Base-by-base conservation (phyloP, 768 basidiomycete genomes). In the Lactarius indigo region DNA sequence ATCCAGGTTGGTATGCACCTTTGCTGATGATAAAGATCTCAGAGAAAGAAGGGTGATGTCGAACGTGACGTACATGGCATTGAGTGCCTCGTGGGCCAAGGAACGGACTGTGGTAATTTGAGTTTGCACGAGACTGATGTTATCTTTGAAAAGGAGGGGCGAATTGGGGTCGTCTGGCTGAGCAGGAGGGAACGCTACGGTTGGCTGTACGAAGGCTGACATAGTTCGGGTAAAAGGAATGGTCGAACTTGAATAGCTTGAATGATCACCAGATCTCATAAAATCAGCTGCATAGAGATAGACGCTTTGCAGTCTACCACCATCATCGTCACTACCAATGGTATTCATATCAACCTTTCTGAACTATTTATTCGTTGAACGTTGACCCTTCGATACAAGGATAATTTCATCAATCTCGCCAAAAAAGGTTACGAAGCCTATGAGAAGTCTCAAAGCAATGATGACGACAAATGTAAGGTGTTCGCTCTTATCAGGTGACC, bases 351-450 rank as follows among this genome's bases (percentile, higher is more conserved):
- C 42, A 44, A 17, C 12, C 37, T 42, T 39, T 37, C 28, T 6
- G 26, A 13, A 2, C 17, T 10, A 18, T 47, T 26, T 35, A 39
- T 17, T 3, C 28, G 12, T 39, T 39, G 35, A 12, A 35, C 37
- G 37, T 33, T 58, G 23, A 58, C 15, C 6, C 35, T 33, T 62
- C 33, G 23, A n/a, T 35, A 1, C 64, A 89, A 52, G 91, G 89
- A 91, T 67, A 81, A 75, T 65, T 83, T 92, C 72, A 81, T 90
- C 42, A 85, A 84, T 65, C 75, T 92, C 70, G 92, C 90, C 12
- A 88, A 91, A 76, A 75, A 92, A 76, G 85, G 86, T 68, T 75
- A 83, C 70, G 75, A 84, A 44, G 79, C 85, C 73, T 86, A 86
- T 77, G 76, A 79, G 70, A 17, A 39, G 1, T 60, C 64, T 13